Base-by-base conservation (phyloP, 257 asterid genomes). In the Penstemon newberryi region DNA sequence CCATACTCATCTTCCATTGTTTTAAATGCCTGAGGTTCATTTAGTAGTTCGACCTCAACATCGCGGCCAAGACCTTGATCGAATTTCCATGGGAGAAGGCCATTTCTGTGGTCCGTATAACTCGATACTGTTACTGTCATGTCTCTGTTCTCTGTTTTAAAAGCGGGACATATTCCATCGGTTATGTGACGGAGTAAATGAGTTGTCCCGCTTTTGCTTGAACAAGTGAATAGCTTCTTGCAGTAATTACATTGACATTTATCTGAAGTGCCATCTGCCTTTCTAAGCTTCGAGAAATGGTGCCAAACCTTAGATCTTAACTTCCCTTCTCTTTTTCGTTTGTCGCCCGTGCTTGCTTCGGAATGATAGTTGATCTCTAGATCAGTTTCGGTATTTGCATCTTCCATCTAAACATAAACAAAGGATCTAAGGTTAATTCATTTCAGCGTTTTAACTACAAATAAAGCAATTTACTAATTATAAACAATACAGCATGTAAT, bases 241-340 rank as follows among this genome's bases (percentile, higher is more conserved):
- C 99, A 94, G 78, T 91, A 97, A 65, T 87, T 89, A 73, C 99
- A 88, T 76, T 78, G 83, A 49, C 97, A 86, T 63, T 87, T 91
- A 15, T 89, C 96, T 33, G 84, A 81, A 0, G 78, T 78, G 19
- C 99, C 97, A 47, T 90, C 96, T 74, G 85, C 97, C 86, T 80
- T 85, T 1, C 80, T 71, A 9, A 93, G 74, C 83, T 93, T 90
- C 0, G 97, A 86, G 75, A 93, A 93, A 73, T 90, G 96, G 63
- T 85, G 85, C 99, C 99, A 93, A 7, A 90, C 96, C 68, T 73
- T 82, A 3, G 99, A 93, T 51, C 96, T 82, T 12, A 83, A 63
- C 77, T 84, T 87, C 70, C 88, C 94, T 18, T 88, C 99, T 58
- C 95, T 84, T 72, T 83, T 88, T 4, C 87, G 84, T 69, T 88